Evolutionary conservation across 148 eudicot species (phyloP), one percentile per base, ranked within the genome.

Genomic region (Hydrangea macrophylla): DNA sequence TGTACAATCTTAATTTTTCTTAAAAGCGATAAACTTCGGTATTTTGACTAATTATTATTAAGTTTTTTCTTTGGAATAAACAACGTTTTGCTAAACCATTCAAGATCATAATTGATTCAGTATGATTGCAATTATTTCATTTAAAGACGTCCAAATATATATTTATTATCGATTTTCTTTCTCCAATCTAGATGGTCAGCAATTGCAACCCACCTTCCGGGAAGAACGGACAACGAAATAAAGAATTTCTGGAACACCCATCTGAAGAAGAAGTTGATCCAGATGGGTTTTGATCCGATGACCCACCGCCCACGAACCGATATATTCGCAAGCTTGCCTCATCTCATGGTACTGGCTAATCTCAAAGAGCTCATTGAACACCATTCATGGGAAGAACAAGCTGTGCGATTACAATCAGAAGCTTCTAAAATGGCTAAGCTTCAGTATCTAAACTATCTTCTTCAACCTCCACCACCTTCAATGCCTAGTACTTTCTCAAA

Each of bases 101-200:
- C n/a, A n/a, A n/a, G n/a, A n/a, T n/a, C n/a, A n/a, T n/a, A n/a
- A n/a, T n/a, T n/a, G n/a, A n/a, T n/a, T n/a, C n/a, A n/a, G n/a
- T n/a, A n/a, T n/a, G n/a, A n/a, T n/a, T n/a, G n/a, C n/a, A n/a
- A n/a, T n/a, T n/a, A n/a, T n/a, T n/a, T n/a, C n/a, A n/a, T n/a
- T n/a, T n/a, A n/a, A n/a, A n/a, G n/a, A n/a, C n/a, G n/a, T n/a
- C n/a, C n/a, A n/a, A n/a, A n/a, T n/a, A n/a, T n/a, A n/a, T n/a
- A n/a, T n/a, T n/a, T n/a, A n/a, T n/a, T n/a, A n/a, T n/a, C 22
- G 22, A 24, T 45, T 23, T 39, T 13, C n/a, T n/a, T n/a, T n/a
- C n/a, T n/a, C n/a, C n/a, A n/a, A n/a, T n/a, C n/a, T n/a, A 94
- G 99, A 70, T 94, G 99, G 99, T 94, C 99, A 0, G 85, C 99